Evolutionary conservation across 805 yeast species (phyloP).

Genomic region (Nakazawaea ernobii): DNA sequence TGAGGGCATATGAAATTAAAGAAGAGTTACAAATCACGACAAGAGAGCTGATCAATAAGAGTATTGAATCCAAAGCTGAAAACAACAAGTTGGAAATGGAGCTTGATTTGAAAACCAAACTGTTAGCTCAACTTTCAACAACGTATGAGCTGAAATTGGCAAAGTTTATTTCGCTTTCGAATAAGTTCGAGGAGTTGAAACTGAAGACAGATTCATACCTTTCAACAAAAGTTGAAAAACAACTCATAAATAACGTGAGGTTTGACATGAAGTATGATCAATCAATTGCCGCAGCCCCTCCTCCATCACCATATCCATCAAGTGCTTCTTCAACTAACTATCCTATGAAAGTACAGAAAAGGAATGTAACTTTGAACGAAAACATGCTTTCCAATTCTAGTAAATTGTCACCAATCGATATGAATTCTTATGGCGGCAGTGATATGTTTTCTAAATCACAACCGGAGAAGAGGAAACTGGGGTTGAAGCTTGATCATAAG

Average conservation of each 20-base stretch:
- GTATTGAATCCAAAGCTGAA: neutral
- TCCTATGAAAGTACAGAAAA: neutral
- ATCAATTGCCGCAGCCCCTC: neutral
- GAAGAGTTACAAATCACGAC: neutral
- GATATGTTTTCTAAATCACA: neutral
- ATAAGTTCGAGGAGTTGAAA: conserved; percentile 5
- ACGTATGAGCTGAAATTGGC: neutral
- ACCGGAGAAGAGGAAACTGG: conserved; percentile 4
- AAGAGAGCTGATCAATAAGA: neutral
- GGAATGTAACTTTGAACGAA: conserved; percentile 7
- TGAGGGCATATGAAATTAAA: neutral
- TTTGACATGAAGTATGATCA: conserved; percentile 5
- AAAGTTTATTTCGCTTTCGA: neutral
- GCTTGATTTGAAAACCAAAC: neutral
- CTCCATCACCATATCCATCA: neutral
- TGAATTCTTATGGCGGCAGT: neutral
- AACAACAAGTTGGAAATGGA: neutral
- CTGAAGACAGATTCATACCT: conserved; percentile 2
- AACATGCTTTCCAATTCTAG: conserved; percentile 4
- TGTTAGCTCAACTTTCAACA: neutral
- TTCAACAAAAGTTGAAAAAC: neutral
- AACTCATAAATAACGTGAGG: conserved; percentile 3
- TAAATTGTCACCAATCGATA: neutral
- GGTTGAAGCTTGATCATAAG: neutral
- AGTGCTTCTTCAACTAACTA: neutral